Evolutionary conservation across 176 grass and related monocot genomes (phyloP).

Genomic region (Oryza australiensis): DNA sequence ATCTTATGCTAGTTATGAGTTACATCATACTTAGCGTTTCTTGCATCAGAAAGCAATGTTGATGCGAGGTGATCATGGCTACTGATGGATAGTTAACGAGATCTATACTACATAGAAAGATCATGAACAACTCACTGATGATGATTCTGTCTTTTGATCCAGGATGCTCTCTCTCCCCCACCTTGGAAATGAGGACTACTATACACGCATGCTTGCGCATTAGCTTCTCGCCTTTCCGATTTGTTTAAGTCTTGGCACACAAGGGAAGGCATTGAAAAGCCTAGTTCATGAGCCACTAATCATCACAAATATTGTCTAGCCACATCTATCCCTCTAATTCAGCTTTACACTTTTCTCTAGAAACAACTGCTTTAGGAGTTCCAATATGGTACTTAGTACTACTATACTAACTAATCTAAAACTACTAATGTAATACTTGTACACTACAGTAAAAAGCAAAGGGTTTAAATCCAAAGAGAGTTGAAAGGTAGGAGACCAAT

Average conservation of each 20-base stretch:
- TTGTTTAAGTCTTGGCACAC: slow-evolving; percentile 41
- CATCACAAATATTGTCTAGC: slow-evolving; percentile 14
- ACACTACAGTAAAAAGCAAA: slow-evolving; percentile 14
- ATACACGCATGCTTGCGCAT: not conserved
- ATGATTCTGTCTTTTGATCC: slow-evolving; percentile 28
- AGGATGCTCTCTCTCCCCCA: not conserved
- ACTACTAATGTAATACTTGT: not conserved
- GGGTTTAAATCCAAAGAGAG: slow-evolving; percentile 2
- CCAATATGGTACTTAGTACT: not conserved
- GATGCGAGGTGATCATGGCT: slow-evolving; percentile 2
- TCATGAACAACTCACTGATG: not conserved
- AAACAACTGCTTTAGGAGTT: not conserved
- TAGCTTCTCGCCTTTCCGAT: slow-evolving; percentile 4
- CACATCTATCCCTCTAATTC: not conserved
- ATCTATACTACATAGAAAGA: not conserved
- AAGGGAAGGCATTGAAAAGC: slow-evolving; percentile 16
- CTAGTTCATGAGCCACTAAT: slow-evolving; percentile 20
- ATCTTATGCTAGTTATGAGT: not conserved
- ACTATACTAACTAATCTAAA: not conserved
- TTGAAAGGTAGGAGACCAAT: not conserved
- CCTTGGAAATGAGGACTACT: slow-evolving; percentile 19
- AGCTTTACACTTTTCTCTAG: not conserved
- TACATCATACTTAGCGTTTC: slow-evolving; percentile 32
- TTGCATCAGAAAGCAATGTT: slow-evolving; percentile 34
- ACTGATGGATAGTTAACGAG: not conserved